These are phyloP conservation scores for Irpex rosettiformis DNA, from an alignment of 1,284 basidiomycete species.

Conservation along the genomic window DNA sequence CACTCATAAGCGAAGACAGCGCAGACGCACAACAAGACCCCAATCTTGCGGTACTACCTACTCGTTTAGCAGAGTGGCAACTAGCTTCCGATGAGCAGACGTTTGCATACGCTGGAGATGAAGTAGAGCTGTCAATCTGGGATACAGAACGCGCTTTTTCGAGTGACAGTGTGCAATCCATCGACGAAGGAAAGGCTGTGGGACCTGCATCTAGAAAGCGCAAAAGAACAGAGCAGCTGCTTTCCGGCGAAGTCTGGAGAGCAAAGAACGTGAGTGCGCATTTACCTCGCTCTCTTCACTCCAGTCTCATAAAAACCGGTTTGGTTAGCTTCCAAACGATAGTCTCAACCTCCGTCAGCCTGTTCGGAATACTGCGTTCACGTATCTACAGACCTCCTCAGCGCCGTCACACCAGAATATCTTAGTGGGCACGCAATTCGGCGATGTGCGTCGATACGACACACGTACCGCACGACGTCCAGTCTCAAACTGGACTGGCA, in stretches of 20 bases:
- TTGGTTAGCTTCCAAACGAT: slow-evolving; percentile 69
- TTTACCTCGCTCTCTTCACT: not conserved
- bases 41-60: slow-evolving; percentile 47
- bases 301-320: not conserved
- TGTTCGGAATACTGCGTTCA: slow-evolving; percentile 70
- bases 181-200: slow-evolving; percentile 13
- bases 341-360: slow-evolving; percentile 76
- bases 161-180: slow-evolving; percentile 15
- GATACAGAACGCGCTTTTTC: slow-evolving; percentile 68
- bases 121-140: slow-evolving; percentile 86
- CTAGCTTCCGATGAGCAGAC: slow-evolving; percentile 47
- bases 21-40: slow-evolving; percentile 18
- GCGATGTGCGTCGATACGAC: slow-evolving; percentile 79
- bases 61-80: slow-evolving; percentile 63
- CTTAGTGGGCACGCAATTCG: slow-evolving; percentile 73
- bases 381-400: slow-evolving; percentile 47
- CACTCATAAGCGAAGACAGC: slow-evolving; percentile 26
- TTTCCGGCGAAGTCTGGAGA: slow-evolving; percentile 75
- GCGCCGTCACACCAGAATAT: slow-evolving; percentile 46
- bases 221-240: slow-evolving; percentile 61
- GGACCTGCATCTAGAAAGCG: slow-evolving; percentile 50
- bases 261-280: slow-evolving; percentile 62
- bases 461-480: slow-evolving; percentile 71
- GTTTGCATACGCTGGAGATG: slow-evolving; percentile 84
- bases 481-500: slow-evolving; percentile 59